Conservation (phyloP, 495 filamentous ascomycete species). For the Penicillium coprophilum region DNA sequence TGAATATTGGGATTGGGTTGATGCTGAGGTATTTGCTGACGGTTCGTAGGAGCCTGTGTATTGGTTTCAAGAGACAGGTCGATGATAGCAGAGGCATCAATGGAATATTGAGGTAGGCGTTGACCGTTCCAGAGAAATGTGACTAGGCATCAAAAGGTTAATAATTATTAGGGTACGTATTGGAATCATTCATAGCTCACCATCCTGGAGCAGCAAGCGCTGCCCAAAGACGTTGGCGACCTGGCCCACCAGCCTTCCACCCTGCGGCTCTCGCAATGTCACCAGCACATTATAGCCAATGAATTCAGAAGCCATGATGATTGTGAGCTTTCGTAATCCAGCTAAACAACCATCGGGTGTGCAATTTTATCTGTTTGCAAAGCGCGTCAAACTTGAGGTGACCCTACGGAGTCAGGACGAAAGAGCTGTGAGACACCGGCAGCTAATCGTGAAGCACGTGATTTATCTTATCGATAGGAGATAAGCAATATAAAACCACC, state of each 20-base stretch:
- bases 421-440: not conserved
- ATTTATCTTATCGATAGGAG: not conserved
- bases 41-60: slow-evolving; percentile 24
- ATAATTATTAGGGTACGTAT: not conserved
- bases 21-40: slow-evolving; percentile 21
- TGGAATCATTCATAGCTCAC: slow-evolving; percentile 45
- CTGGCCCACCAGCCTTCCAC: slow-evolving; percentile 66
- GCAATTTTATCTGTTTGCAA: not conserved
- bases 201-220: slow-evolving; percentile 73
- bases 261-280: slow-evolving; percentile 65
- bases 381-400: not conserved
- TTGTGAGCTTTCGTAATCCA: not conserved
- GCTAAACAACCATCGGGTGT: slow-evolving; percentile 14
- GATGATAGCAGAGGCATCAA: slow-evolving; percentile 56
- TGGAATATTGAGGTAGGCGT: slow-evolving; percentile 45
- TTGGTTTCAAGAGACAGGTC: slow-evolving; percentile 55
- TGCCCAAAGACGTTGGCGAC: slow-evolving; percentile 72
- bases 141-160: slow-evolving; percentile 30
- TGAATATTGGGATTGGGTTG: not conserved
- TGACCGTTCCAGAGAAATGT: slow-evolving; percentile 52
- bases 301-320: slow-evolving; percentile 65
- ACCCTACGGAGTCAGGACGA: not conserved
- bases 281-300: slow-evolving; percentile 78
- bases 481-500: not conserved
- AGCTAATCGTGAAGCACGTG: not conserved